A percentile compares a stretch with the other conserved stretches of the same genome.
phyloP scores from a whole-genome alignment of 2,329 filamentous ascomycete genomes.

The Colletotrichum sp. region DNA sequence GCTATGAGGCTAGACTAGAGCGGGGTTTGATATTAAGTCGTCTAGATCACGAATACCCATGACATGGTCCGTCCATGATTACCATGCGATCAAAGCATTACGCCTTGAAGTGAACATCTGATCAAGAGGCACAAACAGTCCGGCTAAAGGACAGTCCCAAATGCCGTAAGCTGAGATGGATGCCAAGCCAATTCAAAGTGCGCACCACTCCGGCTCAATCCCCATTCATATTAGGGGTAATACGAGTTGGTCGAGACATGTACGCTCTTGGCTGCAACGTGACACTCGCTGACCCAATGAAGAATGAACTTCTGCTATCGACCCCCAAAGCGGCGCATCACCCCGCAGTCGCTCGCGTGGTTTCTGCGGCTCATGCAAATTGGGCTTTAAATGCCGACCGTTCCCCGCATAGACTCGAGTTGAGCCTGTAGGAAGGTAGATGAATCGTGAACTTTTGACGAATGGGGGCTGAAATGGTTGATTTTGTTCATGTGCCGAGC shows the following conservation, averaged over 20 bases:
- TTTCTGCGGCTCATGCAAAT: neutral
- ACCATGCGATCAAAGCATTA: neutral
- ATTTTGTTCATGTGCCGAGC: neutral
- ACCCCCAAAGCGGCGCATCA: neutral
- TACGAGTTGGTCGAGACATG: neutral
- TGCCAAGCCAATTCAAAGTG: neutral
- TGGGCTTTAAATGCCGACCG: neutral
- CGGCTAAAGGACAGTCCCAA: neutral
- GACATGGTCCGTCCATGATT: neutral
- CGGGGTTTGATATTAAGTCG: fast-evolving
- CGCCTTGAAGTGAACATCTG: neutral
- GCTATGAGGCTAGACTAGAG: neutral
- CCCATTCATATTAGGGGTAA: neutral
- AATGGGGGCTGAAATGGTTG: neutral
- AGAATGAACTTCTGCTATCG: neutral
- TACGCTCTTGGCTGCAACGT: neutral
- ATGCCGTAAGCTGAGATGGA: neutral
- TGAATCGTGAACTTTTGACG: neutral
- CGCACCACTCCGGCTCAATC: neutral
- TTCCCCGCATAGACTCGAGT: neutral
- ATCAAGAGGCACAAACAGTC: neutral
- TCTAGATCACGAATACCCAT: neutral
- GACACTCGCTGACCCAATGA: neutral
- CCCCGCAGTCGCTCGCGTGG: neutral
- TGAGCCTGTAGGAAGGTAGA: slow-evolving; percentile 6